Evolutionary conservation across 176 grass and related monocot genomes (phyloP), one percentile per base, ranked within the genome.

Genomic region (Triticum timopheevii): DNA sequence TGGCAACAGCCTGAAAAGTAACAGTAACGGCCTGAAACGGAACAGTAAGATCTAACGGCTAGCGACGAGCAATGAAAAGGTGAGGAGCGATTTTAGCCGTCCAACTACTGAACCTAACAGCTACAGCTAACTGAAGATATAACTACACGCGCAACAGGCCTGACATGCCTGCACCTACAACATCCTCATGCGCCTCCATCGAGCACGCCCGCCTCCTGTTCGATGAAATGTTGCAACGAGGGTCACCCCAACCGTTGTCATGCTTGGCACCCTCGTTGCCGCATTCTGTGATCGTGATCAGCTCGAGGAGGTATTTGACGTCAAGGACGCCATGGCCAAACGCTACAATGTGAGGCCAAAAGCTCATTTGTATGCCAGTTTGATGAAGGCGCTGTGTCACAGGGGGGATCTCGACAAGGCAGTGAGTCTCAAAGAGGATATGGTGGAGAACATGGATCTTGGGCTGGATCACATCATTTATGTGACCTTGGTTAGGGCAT

Each of bases 401-500:
- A 86, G 38, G n/a, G 65, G 61, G 30, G 35, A 92, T 13, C 77
- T 94, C 35, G 90, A 90, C 42, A 45, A 30, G 0, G 92, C 92
- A 0, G n/a, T 84, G 50, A 52, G 30, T 62, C 81, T 97, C 63
- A 97, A 97, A 77, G 90, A 92, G 52, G 90, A 94, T 72, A 90
- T 94, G 59, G 22, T 1, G 8, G 38, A 7, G 8, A 9, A 2
- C 38, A 9, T 9, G 8, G 38, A 39, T 9, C 38, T 39, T 39
- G 38, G 38, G 38, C 38, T 2, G 38, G 38, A 39, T 39, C 8
- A 7, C 38, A 7, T 1, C 38, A 39, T 9, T 39, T 39, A 39
- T 9, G 38, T 7, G 38, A 39, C 38, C 38, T 39, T 39, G 38
- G 38, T 39, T 39, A 39, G 38, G 38, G 38, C 38, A 9, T 39